Evolutionary conservation across 2,329 filamentous ascomycete species (phyloP).

Genomic region (Pleomassaria siparia): DNA sequence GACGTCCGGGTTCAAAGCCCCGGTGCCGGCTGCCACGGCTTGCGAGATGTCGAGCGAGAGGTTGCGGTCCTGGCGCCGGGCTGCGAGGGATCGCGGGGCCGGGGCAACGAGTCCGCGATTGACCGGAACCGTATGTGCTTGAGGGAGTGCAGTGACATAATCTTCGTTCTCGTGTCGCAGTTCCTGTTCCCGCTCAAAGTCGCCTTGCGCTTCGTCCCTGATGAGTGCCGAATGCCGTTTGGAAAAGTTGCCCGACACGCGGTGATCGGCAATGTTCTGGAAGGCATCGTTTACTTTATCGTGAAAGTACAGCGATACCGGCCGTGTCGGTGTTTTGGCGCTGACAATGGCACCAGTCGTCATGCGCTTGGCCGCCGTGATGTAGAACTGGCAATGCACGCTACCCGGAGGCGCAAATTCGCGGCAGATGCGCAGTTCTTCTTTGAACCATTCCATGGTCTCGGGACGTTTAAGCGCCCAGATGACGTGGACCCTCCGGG

Average conservation of each 20-base stretch:
- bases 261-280: constrained; percentile 79
- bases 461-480: constrained; percentile 91
- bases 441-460: constrained; percentile 96
- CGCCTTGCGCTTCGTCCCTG: constrained; percentile 75
- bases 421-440: constrained; percentile 88
- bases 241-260: constrained; percentile 46
- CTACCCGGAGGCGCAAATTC: constrained; percentile 86
- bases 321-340: constrained; percentile 55
- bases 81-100: constrained; percentile 32
- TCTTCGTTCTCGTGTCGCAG: constrained; percentile 83
- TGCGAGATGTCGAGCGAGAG: constrained; percentile 48
- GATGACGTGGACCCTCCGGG: constrained; percentile 85
- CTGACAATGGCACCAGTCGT: constrained; percentile 52
- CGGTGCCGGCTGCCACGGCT: constrained; percentile 34
- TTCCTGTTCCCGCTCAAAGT: constrained; percentile 76
- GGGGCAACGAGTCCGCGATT: constrained; percentile 29
- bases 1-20: constrained; percentile 49
- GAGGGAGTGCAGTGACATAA: constrained; percentile 77
- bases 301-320: constrained; percentile 75
- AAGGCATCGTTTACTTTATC: constrained; percentile 88
- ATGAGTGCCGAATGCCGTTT: constrained; percentile 80
- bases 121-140: constrained; percentile 44
- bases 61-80: constrained; percentile 46
- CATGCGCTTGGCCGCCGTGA: constrained; percentile 72
- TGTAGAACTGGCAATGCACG: constrained; percentile 92